phyloP scores from a whole-genome alignment of 2,329 filamentous ascomycete species.

The Diaporthe aspalathi region DNA sequence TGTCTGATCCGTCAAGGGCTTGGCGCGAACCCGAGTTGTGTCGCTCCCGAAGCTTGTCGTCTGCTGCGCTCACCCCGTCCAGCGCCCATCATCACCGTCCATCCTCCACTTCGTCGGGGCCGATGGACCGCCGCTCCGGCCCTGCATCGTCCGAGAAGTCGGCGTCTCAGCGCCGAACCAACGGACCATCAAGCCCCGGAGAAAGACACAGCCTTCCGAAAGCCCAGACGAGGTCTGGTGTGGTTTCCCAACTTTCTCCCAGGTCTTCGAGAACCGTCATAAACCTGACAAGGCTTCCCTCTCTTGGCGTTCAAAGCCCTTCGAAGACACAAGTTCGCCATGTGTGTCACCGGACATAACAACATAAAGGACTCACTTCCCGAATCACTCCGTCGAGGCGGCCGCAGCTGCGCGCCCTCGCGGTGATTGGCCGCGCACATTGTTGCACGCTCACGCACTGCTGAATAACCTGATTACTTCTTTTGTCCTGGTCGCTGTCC shows the following conservation, averaged over 20 bases:
- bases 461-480: slow-evolving; percentile 35
- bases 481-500: slow-evolving; percentile 34
- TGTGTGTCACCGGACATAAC: slow-evolving; percentile 15
- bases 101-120: slow-evolving; percentile 6
- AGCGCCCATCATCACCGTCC: not conserved
- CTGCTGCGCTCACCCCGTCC: not conserved
- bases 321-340: not conserved
- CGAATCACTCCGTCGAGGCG: slow-evolving; percentile 9
- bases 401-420: slow-evolving; percentile 20
- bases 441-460: slow-evolving; percentile 30
- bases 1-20: not conserved
- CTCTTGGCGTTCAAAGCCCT: not conserved
- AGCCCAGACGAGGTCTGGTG: not conserved
- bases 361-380: not conserved
- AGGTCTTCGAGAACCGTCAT: not conserved
- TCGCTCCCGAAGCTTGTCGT: slow-evolving; percentile 16
- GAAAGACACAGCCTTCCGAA: not conserved
- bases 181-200: not conserved
- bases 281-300: not conserved
- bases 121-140: slow-evolving; percentile 6
- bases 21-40: slow-evolving; percentile 2
- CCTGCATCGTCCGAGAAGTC: not conserved
- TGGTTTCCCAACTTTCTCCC: not conserved
- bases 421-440: slow-evolving; percentile 26
- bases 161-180: not conserved